Percentiles rank a stretch among this genome's conserved stretches.
Conservation (phyloP, 345 rosid genomes). For the Pistacia vera region DNA sequence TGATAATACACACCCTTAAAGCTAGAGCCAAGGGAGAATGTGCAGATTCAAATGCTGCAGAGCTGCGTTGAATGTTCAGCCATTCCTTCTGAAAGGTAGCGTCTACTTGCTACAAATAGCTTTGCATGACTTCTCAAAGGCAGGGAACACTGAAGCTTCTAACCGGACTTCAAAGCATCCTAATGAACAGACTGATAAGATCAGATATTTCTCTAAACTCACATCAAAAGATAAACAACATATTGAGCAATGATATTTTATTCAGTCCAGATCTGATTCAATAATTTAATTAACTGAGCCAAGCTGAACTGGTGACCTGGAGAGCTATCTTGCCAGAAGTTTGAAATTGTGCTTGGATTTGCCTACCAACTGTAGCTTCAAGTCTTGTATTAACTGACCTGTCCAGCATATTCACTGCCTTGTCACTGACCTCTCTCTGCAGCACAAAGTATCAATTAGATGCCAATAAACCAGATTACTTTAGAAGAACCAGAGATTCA, state of each 20-base stretch:
- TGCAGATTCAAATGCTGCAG: slow-evolving; percentile 73
- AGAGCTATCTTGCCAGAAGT: slow-evolving; percentile 94
- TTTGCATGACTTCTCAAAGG: slow-evolving; percentile 90
- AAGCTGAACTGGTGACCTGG: slow-evolving; percentile 53
- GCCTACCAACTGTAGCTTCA: slow-evolving; percentile 78
- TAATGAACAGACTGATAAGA: slow-evolving; percentile 24
- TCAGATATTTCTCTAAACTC: too few species aligned
- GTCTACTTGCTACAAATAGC: slow-evolving; percentile 90
- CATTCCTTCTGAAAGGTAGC: slow-evolving; percentile 80
- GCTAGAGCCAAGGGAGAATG: slow-evolving; percentile 72
- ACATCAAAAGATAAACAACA: slow-evolving; percentile 10
- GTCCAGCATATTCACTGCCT: slow-evolving; percentile 85
- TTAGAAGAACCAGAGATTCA: slow-evolving; percentile 15
- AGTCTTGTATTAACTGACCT: slow-evolving; percentile 81
- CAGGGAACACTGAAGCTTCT: slow-evolving; percentile 80
- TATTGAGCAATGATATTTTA: not conserved
- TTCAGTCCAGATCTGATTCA: not conserved
- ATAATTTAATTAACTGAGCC: not conserved
- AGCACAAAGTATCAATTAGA: slow-evolving; percentile 26
- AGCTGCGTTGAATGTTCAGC: slow-evolving; percentile 72
- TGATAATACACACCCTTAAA: slow-evolving; percentile 55
- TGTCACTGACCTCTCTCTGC: slow-evolving; percentile 90
- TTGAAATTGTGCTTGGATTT: slow-evolving; percentile 89
- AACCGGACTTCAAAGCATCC: slow-evolving; percentile 75
- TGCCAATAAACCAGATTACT: slow-evolving; percentile 8